phyloP scores from a whole-genome alignment of 2,329 filamentous ascomycete genomes.

The Cercospora citrullina region DNA sequence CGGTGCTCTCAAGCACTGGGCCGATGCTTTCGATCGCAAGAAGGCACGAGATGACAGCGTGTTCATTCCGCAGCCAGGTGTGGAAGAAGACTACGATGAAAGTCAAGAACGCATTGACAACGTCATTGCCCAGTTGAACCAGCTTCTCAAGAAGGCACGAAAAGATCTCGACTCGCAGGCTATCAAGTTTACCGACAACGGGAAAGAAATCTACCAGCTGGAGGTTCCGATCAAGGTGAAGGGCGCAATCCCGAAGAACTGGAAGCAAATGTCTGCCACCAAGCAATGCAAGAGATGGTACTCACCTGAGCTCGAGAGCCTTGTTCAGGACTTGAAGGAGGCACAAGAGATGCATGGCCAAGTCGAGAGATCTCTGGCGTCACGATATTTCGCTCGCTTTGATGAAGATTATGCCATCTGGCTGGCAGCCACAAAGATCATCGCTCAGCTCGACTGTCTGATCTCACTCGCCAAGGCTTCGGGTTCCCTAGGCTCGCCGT shows the following conservation, averaged over 20 bases:
- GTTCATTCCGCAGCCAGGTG: conserved; percentile 79
- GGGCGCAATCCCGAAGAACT: conserved; percentile 70
- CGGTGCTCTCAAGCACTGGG: conserved; percentile 77
- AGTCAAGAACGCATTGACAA: conserved; percentile 75
- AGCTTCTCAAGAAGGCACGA: conserved; percentile 69
- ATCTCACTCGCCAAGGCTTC: conserved; percentile 92
- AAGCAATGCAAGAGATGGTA: conserved; percentile 91
- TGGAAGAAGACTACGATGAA: conserved; percentile 88
- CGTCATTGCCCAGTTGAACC: conserved; percentile 71
- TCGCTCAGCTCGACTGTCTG: conserved; percentile 90
- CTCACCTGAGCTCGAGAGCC: conserved; percentile 74
- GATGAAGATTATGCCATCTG: conserved; percentile 82
- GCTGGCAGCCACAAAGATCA: conserved; percentile 84
- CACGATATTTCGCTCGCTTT: conserved; percentile 82
- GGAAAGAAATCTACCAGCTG: conserved; percentile 96
- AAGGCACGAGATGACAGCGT: conserved; percentile 78
- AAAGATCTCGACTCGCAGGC: conserved; percentile 71
- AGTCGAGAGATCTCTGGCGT: conserved; percentile 81
- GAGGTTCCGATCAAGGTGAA: conserved; percentile 85
- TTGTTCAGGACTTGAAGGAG: conserved; percentile 88
- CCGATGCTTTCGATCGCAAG: conserved; percentile 81
- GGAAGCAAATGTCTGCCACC: conserved; percentile 96
- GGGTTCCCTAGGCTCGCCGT: conserved; percentile 76
- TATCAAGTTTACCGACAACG: conserved; percentile 65
- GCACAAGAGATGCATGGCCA: conserved; percentile 92